Evolutionary conservation across 768 basidiomycete species (phyloP).

Genomic region (Naematelia encephala): DNA sequence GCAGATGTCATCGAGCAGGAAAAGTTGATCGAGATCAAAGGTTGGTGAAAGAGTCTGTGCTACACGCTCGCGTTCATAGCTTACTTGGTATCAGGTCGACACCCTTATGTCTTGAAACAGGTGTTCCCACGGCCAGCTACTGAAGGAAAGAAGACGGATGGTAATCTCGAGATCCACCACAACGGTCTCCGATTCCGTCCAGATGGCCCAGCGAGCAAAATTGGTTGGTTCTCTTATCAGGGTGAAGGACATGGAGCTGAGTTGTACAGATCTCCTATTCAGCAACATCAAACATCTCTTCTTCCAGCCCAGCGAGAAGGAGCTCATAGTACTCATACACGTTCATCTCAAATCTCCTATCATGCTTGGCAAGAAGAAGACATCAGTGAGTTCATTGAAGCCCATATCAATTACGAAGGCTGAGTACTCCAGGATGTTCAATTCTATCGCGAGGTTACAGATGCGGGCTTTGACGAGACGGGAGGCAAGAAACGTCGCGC

Average conservation of each 20-base stretch:
- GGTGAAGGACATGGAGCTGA: not conserved
- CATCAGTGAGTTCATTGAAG: slow-evolving; percentile 63
- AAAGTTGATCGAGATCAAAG: slow-evolving; percentile 79
- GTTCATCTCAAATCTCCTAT: slow-evolving; percentile 91
- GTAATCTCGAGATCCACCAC: slow-evolving; percentile 97
- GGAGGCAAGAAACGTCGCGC: slow-evolving; percentile 98
- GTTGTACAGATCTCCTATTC: slow-evolving; percentile 77
- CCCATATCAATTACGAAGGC: not conserved
- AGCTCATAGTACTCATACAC: slow-evolving; percentile 89
- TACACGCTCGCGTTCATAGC: not conserved
- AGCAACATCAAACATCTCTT: slow-evolving; percentile 97
- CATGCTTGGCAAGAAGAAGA: slow-evolving; percentile 98
- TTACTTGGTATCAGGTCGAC: slow-evolving; percentile 53
- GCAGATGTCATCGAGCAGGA: slow-evolving; percentile 97
- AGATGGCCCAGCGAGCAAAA: slow-evolving; percentile 47
- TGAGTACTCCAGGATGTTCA: slow-evolving; percentile 71
- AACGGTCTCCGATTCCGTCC: slow-evolving; percentile 82
- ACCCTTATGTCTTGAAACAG: slow-evolving; percentile 81
- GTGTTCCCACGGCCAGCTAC: slow-evolving; percentile 89
- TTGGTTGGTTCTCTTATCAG: slow-evolving; percentile 60
- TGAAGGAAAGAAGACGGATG: slow-evolving; percentile 84
- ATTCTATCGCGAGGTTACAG: slow-evolving; percentile 96
- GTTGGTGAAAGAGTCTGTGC: slow-evolving; percentile 39
- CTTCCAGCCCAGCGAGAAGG: slow-evolving; percentile 98
- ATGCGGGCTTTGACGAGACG: slow-evolving; percentile 97